Base-by-base conservation (phyloP, 2,329 filamentous ascomycete genomes). In the Macroventuria anomochaeta region DNA sequence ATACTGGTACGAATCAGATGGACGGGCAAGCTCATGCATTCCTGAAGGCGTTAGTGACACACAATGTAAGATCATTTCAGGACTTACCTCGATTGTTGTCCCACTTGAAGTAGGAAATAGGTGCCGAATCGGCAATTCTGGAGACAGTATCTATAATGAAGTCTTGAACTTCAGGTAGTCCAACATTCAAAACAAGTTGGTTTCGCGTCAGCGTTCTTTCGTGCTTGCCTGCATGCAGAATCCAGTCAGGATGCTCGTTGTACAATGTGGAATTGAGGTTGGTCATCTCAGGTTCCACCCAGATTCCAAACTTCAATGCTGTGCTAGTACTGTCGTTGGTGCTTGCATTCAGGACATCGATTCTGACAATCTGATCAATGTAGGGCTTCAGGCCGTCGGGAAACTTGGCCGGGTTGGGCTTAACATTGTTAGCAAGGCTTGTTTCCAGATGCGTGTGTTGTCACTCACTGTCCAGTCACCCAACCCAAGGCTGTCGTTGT, bases 251-350 rank as follows among this genome's bases (percentile, higher is more conserved):
- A 58, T 88, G 85, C 37, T 83, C 73, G 0, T 79, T 69, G 65
- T 88, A 88, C 2, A 88, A 75, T 2, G 76, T 80, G 0, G 85
- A 88, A 46, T 85, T 82, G 1, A 83, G 81, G 51, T 85, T 87
- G 42, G 88, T 81, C 86, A 88, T 88, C 61, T 88, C 86, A 0
- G 85, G 85, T 65, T 88, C 86, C 2, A 88, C 78, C 86, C 86
- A 88, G 3, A 88, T 77, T 13, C 86, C 86, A 58, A 88, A 88
- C 11, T 80, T 76, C 39, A 88, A 68, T 2, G 80, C 76, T 0
- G 76, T 73, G 0, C 78, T 76, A 0, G 80, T 76, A 21, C 44
- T 54, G 17, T 23, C 46, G 10, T 54, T 54, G 3, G 51, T 49
- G n/a, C 20, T 49, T 11, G 51, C 51, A 25, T 82, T 80, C 2